Conservation (phyloP, 768 basidiomycete genomes). For the Glaciozyma antarctica region DNA sequence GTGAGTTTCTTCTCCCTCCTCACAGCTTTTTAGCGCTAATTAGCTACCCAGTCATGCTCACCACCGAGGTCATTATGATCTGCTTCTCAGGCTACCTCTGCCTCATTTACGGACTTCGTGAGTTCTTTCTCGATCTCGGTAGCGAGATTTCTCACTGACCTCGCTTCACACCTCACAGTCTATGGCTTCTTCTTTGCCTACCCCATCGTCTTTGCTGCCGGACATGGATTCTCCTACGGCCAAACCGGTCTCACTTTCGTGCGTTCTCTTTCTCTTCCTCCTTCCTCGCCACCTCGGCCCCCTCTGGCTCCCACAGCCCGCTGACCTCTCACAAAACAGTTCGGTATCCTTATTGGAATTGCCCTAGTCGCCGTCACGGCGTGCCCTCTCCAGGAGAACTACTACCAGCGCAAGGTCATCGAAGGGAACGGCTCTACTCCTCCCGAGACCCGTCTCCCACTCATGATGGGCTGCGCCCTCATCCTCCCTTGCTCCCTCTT, state of each 20-base stretch:
- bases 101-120: slow-evolving; percentile 33
- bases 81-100: slow-evolving; percentile 27
- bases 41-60: not conserved
- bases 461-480: slow-evolving; percentile 36
- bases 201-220: slow-evolving; percentile 14
- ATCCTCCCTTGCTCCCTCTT: slow-evolving; percentile 39
- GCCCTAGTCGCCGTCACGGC: slow-evolving; percentile 32
- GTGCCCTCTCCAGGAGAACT: slow-evolving; percentile 33
- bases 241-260: slow-evolving; percentile 28
- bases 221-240: slow-evolving; percentile 13
- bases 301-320: not conserved
- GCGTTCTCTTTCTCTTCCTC: slow-evolving; percentile 8
- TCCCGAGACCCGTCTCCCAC: slow-evolving; percentile 34
- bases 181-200: slow-evolving; percentile 10
- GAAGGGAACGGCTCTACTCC: slow-evolving; percentile 9
- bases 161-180: not conserved
- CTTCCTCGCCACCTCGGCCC: not conserved
- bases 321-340: slow-evolving; percentile 2
- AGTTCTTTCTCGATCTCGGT: too few relatives aligned
- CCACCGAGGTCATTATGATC: slow-evolving; percentile 5
- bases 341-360: slow-evolving; percentile 19
- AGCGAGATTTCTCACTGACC: not conserved
- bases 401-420: slow-evolving; percentile 24
- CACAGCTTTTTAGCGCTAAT: not conserved
- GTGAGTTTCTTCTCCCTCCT: not conserved